phyloP scores from a whole-genome alignment of 1,284 basidiomycete species.

The Sporisorium sorghi region DNA sequence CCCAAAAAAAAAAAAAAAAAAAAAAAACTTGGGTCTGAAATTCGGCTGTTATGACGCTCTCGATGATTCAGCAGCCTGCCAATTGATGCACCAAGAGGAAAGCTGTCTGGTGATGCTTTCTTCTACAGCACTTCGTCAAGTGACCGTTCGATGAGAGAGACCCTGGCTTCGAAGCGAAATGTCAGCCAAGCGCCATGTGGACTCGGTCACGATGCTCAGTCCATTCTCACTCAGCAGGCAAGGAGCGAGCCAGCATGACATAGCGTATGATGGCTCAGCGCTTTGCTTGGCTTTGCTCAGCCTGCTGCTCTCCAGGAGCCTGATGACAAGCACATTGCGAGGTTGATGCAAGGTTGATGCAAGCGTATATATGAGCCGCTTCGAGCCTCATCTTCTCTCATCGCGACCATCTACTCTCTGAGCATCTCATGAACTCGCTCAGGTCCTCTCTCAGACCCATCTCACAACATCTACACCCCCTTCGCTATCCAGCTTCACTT shows the following conservation, averaged over 20 bases:
- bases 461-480: neutral
- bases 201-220: slow-evolving; percentile 7
- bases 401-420: neutral
- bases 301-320: neutral
- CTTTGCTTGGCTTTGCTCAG: neutral
- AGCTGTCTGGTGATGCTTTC: neutral
- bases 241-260: slow-evolving; percentile 3
- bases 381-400: neutral
- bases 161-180: no score
- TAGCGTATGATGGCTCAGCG: neutral
- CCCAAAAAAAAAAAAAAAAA: no score
- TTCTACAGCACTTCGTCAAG: slow-evolving; percentile 4
- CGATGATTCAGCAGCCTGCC: slow-evolving; percentile 23
- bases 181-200: slow-evolving; percentile 14
- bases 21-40: slow-evolving; percentile 1
- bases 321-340: slow-evolving; percentile 8
- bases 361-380: slow-evolving; percentile 8
- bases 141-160: neutral
- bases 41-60: slow-evolving; percentile 12
- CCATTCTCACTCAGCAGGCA: slow-evolving; percentile 8
- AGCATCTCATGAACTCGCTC: slow-evolving; percentile 3
- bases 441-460: slow-evolving; percentile 2
- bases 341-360: no score
- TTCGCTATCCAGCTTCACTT: neutral
- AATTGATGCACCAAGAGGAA: no score